Evolutionary conservation across 2,329 filamentous ascomycete genomes (phyloP), one percentile per base, ranked within the genome.

Genomic region (Sporothrix curviconia): DNA sequence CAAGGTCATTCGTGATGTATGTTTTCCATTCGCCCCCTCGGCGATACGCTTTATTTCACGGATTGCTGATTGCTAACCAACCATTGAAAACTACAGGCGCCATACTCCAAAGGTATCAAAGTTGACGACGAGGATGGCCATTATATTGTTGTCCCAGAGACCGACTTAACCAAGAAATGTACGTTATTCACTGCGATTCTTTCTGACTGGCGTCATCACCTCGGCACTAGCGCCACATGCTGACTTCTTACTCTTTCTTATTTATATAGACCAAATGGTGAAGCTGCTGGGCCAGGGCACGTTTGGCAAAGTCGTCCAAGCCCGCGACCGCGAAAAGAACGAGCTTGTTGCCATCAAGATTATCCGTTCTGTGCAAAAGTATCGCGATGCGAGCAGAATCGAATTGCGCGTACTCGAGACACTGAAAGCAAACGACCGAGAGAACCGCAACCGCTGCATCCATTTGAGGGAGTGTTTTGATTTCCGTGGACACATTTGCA

Each of bases 281-380:
- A 91, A 90, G 65, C 80, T 97, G 28, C 85, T 99, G 12, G 94
- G 94, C 22, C 94, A 99, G 74, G 94, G 94, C 62, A 99, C 94
- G 0, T 99, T 99, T 69, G 94, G 94, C 68, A 99, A 99, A 72
- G 94, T 99, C 15, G 94, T 99, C 17, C 88, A 96, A 71, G 94
- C 94, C 54, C 86, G 83, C 65, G 94, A 99, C 69, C 83, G 83
- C 60, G 82, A 82, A 66, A 85, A 85, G 62, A 86, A 86, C 64
- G 90, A 92, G 69, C 70, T 79, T 5, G 95, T 95, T 39, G 94
- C 94, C 34, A 90, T 99, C 72, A 99, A 99, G 72, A 95, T 99
- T 71, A 97, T 99, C 64, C 87, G 94, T 64, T 96, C 94, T 1
- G 94, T 99, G 12, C 94, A 96, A 68, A 99, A 99, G 71, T 99